Base-by-base conservation (phyloP, 768 basidiomycete species). In the Hygrocybe punicea region DNA sequence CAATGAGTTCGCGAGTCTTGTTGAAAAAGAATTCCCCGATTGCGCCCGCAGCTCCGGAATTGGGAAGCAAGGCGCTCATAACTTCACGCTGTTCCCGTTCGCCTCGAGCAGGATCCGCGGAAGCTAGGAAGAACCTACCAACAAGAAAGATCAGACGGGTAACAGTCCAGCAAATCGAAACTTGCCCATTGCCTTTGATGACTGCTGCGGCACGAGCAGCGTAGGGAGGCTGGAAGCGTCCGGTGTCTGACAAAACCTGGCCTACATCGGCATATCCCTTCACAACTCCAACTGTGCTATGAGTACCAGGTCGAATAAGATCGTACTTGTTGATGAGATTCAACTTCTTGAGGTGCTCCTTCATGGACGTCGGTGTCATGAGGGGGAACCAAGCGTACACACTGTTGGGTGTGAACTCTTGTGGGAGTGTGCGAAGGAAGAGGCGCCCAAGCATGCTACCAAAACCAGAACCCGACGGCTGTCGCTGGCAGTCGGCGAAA, bases 381-480 rank as follows among this genome's bases (percentile, higher is more conserved):
- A 93, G 76, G n/a, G 91, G 88, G 85, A 92, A 93, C 82, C 89
- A 91, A 3, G 91, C 84, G 66, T 89, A 93, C 47, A 82, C 73
- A 58, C 86, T 89, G 67, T 87, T 84, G 62, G 81, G 78, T 0
- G 80, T 78, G 71, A 79, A 93, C 65, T 89, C 73, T 49, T 83
- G 71, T 1, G 91, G 90, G 1, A 93, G 78, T 17, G 82, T 84
- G 46, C 91, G 87, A 49, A 91, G 73, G 70, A 93, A 73, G 33
- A 93, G 79, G 34, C 85, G 81, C 6, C 86, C 89, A 39, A 92
- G 80, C 11, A 81, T 87, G 68, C 85, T 86, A 19, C 90, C 90
- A 61, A 87, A 88, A 24, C 89, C 89, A 57, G 83, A 86, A 3
- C 80, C 89, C 37, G 76, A 76, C 25, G 84, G 73, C 62, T 91